Percentiles rank a stretch among this genome's conserved stretches.
These are phyloP conservation scores for Domatiomyces catenatus DNA, from an alignment of 2,329 filamentous ascomycete genomes.

Conservation along the genomic window DNA sequence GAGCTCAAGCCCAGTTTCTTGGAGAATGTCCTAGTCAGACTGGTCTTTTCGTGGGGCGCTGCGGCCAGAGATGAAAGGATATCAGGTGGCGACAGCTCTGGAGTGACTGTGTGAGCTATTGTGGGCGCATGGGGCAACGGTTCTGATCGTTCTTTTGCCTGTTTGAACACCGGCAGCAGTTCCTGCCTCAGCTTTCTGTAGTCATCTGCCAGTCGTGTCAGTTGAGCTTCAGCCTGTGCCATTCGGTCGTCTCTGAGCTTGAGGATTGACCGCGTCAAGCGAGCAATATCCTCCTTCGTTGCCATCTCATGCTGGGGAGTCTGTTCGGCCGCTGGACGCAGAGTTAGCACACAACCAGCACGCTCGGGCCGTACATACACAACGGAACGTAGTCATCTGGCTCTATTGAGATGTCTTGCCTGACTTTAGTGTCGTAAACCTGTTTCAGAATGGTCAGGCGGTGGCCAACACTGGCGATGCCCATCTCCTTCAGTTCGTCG, in stretches of 20 bases:
- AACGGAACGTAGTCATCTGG: conserved; percentile 85
- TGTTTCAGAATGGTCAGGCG: conserved; percentile 87
- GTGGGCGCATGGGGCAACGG: conserved; percentile 52
- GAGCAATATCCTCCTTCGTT: conserved; percentile 82
- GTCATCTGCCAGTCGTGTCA: conserved; percentile 72
- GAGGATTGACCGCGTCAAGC: conserved; percentile 79
- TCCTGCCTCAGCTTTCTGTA: conserved; percentile 82
- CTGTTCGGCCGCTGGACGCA: conserved; percentile 61
- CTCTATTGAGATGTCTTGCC: conserved; percentile 80
- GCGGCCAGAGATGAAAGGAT: conserved; percentile 17
- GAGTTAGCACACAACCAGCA: conserved; percentile 11
- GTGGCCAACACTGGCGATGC: conserved; percentile 82
- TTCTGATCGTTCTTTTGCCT: conserved; percentile 82
- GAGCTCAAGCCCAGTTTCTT: conserved; percentile 55
- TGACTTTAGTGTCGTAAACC: conserved; percentile 91
- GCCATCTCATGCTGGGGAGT: conserved; percentile 73
- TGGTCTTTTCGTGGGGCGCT: conserved; percentile 29
- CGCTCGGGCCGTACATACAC: conserved; percentile 45
- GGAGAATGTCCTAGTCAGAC: conserved; percentile 57
- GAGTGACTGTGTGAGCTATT: conserved; percentile 4
- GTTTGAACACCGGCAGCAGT: conserved; percentile 72
- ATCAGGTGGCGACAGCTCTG: conserved; percentile 18
- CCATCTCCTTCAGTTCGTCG: conserved; percentile 90
- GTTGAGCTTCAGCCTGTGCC: conserved; percentile 63
- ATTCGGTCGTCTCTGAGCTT: conserved; percentile 83